Evolutionary conservation across 192 early-diverging fungal genomes (phyloP).

Genomic region (Coemansia nantahalensis): DNA sequence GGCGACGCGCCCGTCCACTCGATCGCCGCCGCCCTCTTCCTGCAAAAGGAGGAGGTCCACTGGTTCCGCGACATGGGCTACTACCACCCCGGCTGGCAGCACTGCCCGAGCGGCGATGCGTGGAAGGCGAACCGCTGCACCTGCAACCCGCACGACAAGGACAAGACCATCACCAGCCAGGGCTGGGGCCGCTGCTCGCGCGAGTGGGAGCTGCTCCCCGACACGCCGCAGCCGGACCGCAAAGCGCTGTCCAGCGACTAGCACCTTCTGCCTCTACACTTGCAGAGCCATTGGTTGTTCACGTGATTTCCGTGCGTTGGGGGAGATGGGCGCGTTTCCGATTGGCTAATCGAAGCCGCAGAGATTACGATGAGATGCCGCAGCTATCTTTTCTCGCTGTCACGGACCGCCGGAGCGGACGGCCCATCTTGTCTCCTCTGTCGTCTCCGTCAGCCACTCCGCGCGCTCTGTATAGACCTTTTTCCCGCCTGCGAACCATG

Average conservation of each 20-base stretch:
- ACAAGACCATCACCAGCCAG: slow-evolving; percentile 39
- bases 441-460: no score
- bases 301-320: no score
- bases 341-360: no score
- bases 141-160: slow-evolving; percentile 38
- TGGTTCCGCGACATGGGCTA: slow-evolving; percentile 76
- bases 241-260: slow-evolving; percentile 2
- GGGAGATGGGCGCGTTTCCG: no score
- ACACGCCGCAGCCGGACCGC: slow-evolving; percentile 29
- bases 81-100: slow-evolving; percentile 62
- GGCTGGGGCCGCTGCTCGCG: slow-evolving; percentile 52
- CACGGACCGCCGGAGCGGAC: no score
- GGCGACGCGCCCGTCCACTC: slow-evolving; percentile 67
- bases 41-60: slow-evolving; percentile 58
- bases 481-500: slow-evolving; percentile 4
- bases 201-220: slow-evolving; percentile 39
- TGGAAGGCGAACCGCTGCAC: slow-evolving; percentile 43
- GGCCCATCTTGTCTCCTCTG: no score
- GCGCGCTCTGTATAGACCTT: no score
- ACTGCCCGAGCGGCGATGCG: slow-evolving; percentile 47
- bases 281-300: no score
- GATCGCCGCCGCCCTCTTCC: slow-evolving; percentile 58
- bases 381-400: not conserved
- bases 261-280: no score
- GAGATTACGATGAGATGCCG: no score